phyloP scores from a whole-genome alignment of 768 basidiomycete species.

The Harrya chromipes region DNA sequence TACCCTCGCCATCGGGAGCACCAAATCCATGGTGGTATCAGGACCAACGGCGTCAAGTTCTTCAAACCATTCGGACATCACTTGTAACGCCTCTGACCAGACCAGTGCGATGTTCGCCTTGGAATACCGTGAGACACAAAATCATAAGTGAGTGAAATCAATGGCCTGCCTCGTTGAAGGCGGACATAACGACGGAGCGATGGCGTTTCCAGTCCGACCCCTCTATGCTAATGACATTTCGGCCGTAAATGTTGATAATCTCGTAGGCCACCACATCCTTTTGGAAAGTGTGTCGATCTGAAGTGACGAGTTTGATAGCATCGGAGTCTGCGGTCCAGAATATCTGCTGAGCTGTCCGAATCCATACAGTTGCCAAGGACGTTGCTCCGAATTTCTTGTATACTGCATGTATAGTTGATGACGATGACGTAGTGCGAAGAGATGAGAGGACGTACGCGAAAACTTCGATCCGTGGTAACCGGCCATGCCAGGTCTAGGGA shows the following conservation, averaged over 20 bases:
- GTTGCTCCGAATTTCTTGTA: conserved; percentile 37
- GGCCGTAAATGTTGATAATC: conserved; percentile 44
- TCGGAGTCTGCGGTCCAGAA: conserved; percentile 46
- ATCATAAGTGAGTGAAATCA: not conserved
- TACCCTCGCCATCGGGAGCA: conserved; percentile 14
- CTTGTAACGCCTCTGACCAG: conserved; percentile 43
- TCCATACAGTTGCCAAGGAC: conserved; percentile 33
- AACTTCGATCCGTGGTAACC: conserved; percentile 38
- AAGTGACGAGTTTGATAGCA: conserved; percentile 36
- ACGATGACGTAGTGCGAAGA: too few relatives aligned
- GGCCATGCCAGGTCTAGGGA: conserved; percentile 33
- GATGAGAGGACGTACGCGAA: conserved; percentile 28
- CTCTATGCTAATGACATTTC: conserved; percentile 41
- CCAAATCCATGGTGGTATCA: conserved; percentile 21
- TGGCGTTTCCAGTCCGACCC: conserved; percentile 49
- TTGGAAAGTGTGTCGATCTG: conserved; percentile 35
- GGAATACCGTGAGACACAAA: not conserved
- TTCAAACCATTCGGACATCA: conserved; percentile 42
- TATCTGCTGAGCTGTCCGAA: conserved; percentile 30
- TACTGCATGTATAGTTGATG: too few relatives aligned
- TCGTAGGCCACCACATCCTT: conserved; percentile 43
- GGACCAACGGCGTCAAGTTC: conserved; percentile 28
- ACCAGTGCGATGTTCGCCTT: conserved; percentile 48
- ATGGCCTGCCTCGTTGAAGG: conserved; percentile 45
- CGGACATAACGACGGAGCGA: conserved; percentile 42